phyloP scores from a whole-genome alignment of 192 early-diverging fungal genomes.

The Coemansia sp. region DNA sequence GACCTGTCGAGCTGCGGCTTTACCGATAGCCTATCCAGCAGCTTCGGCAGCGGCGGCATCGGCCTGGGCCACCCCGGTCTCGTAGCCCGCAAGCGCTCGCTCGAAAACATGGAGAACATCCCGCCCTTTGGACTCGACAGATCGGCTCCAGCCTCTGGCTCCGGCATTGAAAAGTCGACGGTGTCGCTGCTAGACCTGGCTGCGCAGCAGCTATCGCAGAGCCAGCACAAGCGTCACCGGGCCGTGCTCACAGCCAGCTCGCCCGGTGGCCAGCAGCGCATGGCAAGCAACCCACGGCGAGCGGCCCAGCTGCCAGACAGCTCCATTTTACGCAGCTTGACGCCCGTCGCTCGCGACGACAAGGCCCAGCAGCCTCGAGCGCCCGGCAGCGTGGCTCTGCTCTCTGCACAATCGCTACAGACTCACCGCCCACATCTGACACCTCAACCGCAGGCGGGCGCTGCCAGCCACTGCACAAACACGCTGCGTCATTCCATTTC shows the following conservation, averaged over 20 bases:
- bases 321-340: conserved; percentile 26
- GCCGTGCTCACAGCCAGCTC: conserved; percentile 47
- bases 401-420: conserved; percentile 4
- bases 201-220: conserved; percentile 48
- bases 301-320: conserved; percentile 15
- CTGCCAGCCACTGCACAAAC: conserved; percentile 4
- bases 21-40: conserved; percentile 21
- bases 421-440: conserved; percentile 4
- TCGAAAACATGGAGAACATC: conserved; percentile 48
- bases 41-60: conserved; percentile 27
- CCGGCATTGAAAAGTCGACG: conserved; percentile 17
- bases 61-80: conserved; percentile 37
- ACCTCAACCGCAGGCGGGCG: background rate
- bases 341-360: conserved; percentile 4
- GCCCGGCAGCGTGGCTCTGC: conserved; percentile 2
- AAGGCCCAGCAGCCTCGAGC: background rate
- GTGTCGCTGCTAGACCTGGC: conserved; percentile 48
- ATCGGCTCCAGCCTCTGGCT: conserved; percentile 4
- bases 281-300: conserved; percentile 37
- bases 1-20: conserved; percentile 35
- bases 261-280: conserved; percentile 36
- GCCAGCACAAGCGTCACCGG: conserved; percentile 47
- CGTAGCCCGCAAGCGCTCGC: conserved; percentile 42
- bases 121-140: conserved; percentile 33
- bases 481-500: conserved; percentile 17